These are phyloP conservation scores for Eucalyptus rudis DNA, from an alignment of 345 rosid genomes.

Conservation along the genomic window DNA sequence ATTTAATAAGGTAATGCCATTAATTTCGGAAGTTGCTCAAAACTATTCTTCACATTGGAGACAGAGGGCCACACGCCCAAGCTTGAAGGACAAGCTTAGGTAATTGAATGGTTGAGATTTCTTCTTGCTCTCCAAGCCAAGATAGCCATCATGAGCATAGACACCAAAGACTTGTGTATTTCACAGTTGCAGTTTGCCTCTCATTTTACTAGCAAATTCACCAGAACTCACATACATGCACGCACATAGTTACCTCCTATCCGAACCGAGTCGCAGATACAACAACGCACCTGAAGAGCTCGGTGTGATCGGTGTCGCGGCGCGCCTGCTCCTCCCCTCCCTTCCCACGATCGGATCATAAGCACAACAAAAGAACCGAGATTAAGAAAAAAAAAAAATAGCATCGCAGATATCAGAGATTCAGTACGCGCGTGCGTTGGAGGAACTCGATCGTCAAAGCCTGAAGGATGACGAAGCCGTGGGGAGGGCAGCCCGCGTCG, in stretches of 20 bases:
- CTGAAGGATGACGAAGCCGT: constrained; percentile 76
- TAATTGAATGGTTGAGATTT: too few species aligned
- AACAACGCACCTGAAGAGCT: constrained; percentile 60
- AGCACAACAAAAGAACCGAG: not conserved
- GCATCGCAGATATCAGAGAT: not conserved
- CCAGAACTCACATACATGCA: not conserved
- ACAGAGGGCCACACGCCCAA: too few species aligned
- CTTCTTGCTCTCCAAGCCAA: too few species aligned
- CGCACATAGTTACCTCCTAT: not conserved
- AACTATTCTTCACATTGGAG: too few species aligned
- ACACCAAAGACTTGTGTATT: not conserved
- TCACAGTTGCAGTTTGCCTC: not conserved
- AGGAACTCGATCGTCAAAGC: not conserved
- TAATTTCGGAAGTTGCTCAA: too few species aligned
- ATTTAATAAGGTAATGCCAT: too few species aligned
- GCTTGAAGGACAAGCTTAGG: too few species aligned
- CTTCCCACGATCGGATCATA: constrained; percentile 3
- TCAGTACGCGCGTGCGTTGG: not conserved
- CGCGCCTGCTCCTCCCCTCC: constrained; percentile 86
- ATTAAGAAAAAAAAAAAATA: not conserved
- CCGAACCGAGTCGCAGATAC: not conserved
- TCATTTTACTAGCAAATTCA: not conserved
- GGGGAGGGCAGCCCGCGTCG: constrained; percentile 31
- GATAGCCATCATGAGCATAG: too few species aligned
- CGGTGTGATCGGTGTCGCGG: constrained; percentile 76